Evolutionary conservation across 805 yeast genomes (phyloP), one percentile per base, ranked within the genome.

Genomic region (Schizosaccharomyces japonicus): DNA sequence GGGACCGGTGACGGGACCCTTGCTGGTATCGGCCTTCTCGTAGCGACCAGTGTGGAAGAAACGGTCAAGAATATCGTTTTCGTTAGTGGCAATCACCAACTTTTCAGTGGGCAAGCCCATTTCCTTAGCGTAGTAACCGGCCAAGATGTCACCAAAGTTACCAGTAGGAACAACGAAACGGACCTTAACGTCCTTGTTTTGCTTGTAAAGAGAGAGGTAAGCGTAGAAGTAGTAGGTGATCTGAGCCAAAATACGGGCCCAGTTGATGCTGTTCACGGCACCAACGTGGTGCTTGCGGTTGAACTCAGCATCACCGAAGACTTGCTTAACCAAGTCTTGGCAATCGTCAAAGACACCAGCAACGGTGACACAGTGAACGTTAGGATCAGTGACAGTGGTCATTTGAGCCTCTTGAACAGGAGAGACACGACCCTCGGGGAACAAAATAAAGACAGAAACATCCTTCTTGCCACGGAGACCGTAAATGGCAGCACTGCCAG

Each of bases 231-330:
- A 90, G 66, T 90, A 90, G 21, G 98, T 85, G 61, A 84, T 87
- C 67, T 90, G 98, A 39, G 98, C 95, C 56, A 90, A 71, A 55
- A 90, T 90, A 66, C 98, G 77, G 6, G 98, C 96, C 98, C 98
- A 90, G 70, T 90, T 90, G 63, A 90, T 90, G 45, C 96, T 85
- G 67, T 90, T 90, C 52, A 90, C 94, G 15, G 98, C 98, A 56
- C 96, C 98, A 50, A 90, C 79, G 58, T 85, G 95, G 66, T 85
- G 80, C 61, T 76, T 78, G 53, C 70, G 72, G 65, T 90, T 90
- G 70, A 90, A 90, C 53, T 78, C 83, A 48, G 61, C 66, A 62
- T 90, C 98, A 51, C 87, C 90, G 62, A 90, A 90, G 52, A 87
- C 76, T 58, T 78, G 80, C 66, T 90, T 90, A 52, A 90, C 96